A percentile compares a stretch with the other conserved stretches of the same genome.
phyloP scores from a whole-genome alignment of 768 basidiomycete genomes.

The Serendipita sp. region DNA sequence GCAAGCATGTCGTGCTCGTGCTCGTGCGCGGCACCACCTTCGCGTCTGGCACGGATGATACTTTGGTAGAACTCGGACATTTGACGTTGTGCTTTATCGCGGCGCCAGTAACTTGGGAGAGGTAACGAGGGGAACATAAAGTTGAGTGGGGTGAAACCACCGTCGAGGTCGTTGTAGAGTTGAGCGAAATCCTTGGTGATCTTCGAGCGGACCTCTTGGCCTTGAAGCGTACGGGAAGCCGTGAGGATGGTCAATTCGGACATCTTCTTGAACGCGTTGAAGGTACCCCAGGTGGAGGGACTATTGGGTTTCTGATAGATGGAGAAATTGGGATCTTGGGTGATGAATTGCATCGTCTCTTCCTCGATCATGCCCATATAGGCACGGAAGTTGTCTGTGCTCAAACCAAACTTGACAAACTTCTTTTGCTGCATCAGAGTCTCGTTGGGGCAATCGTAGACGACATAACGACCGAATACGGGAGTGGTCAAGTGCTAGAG shows the following conservation, averaged over 20 bases:
- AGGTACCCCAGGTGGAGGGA: slow-evolving; percentile 61
- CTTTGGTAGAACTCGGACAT: slow-evolving; percentile 88
- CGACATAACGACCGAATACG: slow-evolving; percentile 93
- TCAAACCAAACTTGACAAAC: slow-evolving; percentile 92
- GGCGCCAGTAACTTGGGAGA: slow-evolving; percentile 70
- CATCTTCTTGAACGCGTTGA: slow-evolving; percentile 57
- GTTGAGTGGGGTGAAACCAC: slow-evolving; percentile 91
- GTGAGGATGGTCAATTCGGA: slow-evolving; percentile 90
- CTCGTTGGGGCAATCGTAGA: slow-evolving; percentile 94
- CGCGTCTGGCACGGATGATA: slow-evolving; percentile 41
- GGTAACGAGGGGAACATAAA: slow-evolving; percentile 91
- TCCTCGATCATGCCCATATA: slow-evolving; percentile 44
- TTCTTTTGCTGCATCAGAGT: slow-evolving; percentile 98
- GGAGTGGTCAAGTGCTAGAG: slow-evolving; percentile 77
- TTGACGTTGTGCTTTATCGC: slow-evolving; percentile 80
- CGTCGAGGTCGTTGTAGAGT: slow-evolving; percentile 77
- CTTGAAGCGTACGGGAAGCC: slow-evolving; percentile 85
- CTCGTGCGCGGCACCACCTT: slow-evolving; percentile 1
- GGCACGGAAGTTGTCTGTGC: slow-evolving; percentile 74
- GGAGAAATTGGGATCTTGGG: slow-evolving; percentile 45
- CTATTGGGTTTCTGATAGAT: slow-evolving; percentile 35
- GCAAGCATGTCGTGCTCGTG: slow-evolving; percentile 84
- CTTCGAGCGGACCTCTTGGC: slow-evolving; percentile 64
- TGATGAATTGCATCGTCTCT: slow-evolving; percentile 54
- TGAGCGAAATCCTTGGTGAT: slow-evolving; percentile 77